Evolutionary conservation across 2,329 filamentous ascomycete genomes (phyloP).

Genomic region (Aspergillus puulaauensis): DNA sequence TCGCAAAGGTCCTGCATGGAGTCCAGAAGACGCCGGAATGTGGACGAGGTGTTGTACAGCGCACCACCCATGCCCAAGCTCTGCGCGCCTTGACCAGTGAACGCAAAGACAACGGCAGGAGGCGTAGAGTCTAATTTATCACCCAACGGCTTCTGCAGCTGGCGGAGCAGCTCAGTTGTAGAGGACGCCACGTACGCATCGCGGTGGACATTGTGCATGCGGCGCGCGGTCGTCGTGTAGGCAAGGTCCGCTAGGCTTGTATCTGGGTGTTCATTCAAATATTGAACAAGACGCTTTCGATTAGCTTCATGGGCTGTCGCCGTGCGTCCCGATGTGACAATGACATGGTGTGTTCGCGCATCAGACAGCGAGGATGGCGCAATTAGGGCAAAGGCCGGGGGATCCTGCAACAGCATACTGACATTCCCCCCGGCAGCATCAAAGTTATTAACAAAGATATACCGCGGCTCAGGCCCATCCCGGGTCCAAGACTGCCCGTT

Average conservation of each 20-base stretch:
- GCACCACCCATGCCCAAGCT: slow-evolving; percentile 23
- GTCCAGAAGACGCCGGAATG: slow-evolving; percentile 23
- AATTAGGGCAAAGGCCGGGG: neutral
- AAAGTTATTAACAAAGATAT: slow-evolving; percentile 62
- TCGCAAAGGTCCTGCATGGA: slow-evolving; percentile 22
- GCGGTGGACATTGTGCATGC: slow-evolving; percentile 28
- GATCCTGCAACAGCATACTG: slow-evolving; percentile 39
- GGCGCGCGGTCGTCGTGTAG: slow-evolving; percentile 63
- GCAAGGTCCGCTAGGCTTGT: slow-evolving; percentile 55
- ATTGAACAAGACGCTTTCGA: slow-evolving; percentile 52
- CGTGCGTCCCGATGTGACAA: slow-evolving; percentile 59
- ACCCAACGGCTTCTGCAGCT: neutral
- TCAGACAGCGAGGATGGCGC: slow-evolving; percentile 34
- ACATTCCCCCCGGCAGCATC: slow-evolving; percentile 71
- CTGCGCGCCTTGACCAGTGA: slow-evolving; percentile 4
- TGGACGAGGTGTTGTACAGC: slow-evolving; percentile 25
- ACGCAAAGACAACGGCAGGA: neutral
- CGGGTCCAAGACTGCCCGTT: slow-evolving; percentile 10
- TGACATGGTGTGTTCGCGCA: slow-evolving; percentile 51
- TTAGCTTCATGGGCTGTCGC: slow-evolving; percentile 49
- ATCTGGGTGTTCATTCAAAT: slow-evolving; percentile 32
- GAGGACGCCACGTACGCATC: neutral
- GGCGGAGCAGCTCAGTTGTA: neutral
- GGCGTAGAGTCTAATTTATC: neutral
- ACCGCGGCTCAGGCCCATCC: slow-evolving; percentile 21